Percentiles rank a stretch among this genome's conserved stretches.
Conservation (phyloP, 2,329 filamentous ascomycete species). For the Xylaria sp. region DNA sequence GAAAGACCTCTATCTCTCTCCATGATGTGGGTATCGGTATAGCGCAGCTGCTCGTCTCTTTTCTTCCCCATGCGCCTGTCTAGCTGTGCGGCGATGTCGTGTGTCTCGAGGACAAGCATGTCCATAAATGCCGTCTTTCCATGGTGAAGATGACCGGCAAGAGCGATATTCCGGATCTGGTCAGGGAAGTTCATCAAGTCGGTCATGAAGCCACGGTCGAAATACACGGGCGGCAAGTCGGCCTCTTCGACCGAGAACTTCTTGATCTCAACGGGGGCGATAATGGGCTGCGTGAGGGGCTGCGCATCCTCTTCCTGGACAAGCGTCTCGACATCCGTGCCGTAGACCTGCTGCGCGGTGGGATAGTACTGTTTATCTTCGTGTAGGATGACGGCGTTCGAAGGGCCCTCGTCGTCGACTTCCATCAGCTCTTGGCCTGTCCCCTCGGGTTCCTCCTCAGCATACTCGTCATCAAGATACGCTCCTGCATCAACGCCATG, state of each 20-base stretch:
- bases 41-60: constrained; percentile 83
- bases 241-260: constrained; percentile 93
- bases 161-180: constrained; percentile 85
- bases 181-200: constrained; percentile 95
- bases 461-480: constrained; percentile 77
- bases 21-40: constrained; percentile 86
- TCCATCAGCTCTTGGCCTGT: constrained; percentile 88
- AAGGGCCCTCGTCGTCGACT: constrained; percentile 81
- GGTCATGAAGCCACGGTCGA: constrained; percentile 86
- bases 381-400: constrained; percentile 94
- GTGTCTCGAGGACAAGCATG: constrained; percentile 93
- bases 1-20: constrained; percentile 88
- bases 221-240: constrained; percentile 82
- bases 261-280: constrained; percentile 87
- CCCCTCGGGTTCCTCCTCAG: constrained; percentile 56
- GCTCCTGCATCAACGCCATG: constrained; percentile 67
- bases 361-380: constrained; percentile 99
- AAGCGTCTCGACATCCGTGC: constrained; percentile 86
- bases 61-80: constrained; percentile 77
- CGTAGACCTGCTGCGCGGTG: constrained; percentile 94
- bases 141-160: constrained; percentile 91
- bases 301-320: constrained; percentile 98
- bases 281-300: constrained; percentile 84
- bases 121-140: constrained; percentile 98
- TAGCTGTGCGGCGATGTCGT: constrained; percentile 73